Percentiles rank a stretch among this genome's conserved stretches.
These are phyloP conservation scores for Mortierella sp. DNA, from an alignment of 371 early-diverging fungal species.

Conservation along the genomic window DNA sequence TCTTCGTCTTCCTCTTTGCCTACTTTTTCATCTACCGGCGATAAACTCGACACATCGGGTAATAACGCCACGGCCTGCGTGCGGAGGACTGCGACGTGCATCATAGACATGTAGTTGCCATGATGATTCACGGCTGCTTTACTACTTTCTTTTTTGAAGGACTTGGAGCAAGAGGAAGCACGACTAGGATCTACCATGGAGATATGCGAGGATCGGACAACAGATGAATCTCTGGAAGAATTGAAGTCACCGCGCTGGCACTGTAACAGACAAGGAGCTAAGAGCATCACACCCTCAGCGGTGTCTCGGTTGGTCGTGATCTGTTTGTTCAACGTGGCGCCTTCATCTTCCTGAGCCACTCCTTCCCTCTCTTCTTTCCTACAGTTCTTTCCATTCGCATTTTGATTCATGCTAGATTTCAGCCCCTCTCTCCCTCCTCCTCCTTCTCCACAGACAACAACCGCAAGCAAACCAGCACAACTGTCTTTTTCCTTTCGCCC, in stretches of 20 bases:
- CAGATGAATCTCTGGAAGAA: background rate
- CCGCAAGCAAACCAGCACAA: too few relatives aligned
- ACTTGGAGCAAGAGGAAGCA: background rate
- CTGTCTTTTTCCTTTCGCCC: too few relatives aligned
- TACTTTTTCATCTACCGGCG: slow-evolving; percentile 57
- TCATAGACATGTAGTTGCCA: background rate
- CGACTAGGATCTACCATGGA: background rate
- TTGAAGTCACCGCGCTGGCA: background rate
- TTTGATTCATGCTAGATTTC: background rate
- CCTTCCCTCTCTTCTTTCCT: too few relatives aligned
- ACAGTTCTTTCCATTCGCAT: background rate
- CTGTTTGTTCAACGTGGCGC: background rate
- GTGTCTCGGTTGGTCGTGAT: background rate
- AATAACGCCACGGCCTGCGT: background rate
- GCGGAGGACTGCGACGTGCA: background rate
- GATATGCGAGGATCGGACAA: background rate
- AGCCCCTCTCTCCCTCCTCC: background rate
- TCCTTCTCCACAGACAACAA: too few relatives aligned
- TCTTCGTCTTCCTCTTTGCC: slow-evolving; percentile 60
- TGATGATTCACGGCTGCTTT: background rate
- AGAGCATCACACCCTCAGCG: background rate
- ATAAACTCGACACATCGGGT: slow-evolving; percentile 5
- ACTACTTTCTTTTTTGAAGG: background rate
- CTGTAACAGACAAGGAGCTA: background rate
- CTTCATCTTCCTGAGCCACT: background rate